These are phyloP conservation scores for Emydomyces testavorans DNA, from an alignment of 2,329 filamentous ascomycete genomes.

Conservation along the genomic window DNA sequence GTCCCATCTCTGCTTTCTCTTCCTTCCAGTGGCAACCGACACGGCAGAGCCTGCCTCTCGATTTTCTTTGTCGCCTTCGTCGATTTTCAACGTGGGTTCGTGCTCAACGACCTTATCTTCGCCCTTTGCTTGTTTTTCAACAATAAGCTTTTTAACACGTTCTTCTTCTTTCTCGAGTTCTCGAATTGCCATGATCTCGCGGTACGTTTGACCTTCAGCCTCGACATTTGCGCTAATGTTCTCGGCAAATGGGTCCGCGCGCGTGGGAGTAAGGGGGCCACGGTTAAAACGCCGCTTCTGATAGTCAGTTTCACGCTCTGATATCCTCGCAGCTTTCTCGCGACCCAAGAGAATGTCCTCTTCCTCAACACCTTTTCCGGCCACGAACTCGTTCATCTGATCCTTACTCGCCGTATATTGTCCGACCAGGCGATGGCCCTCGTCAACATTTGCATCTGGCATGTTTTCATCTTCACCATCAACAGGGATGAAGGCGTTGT, in stretches of 20 bases:
- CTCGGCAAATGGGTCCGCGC: conserved; percentile 72
- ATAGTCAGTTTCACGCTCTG: conserved; percentile 91
- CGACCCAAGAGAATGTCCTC: conserved; percentile 76
- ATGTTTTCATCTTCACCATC: conserved; percentile 68
- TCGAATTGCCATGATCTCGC: conserved; percentile 78
- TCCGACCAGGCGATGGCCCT: conserved; percentile 68
- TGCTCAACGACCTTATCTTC: conserved; percentile 51
- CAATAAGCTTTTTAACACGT: conserved; percentile 66
- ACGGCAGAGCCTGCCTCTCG: conserved; percentile 58
- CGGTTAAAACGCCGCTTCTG: conserved; percentile 92
- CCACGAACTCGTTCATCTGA: conserved; percentile 89
- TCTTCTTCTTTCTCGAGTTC: conserved; percentile 92
- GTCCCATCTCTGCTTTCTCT: conserved; percentile 95
- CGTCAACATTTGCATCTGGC: conserved; percentile 63
- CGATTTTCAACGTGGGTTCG: conserved; percentile 60
- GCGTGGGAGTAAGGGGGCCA: conserved; percentile 63
- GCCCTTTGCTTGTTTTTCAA: conserved; percentile 56
- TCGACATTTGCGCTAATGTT: conserved; percentile 57
- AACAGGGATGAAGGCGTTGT: conserved; percentile 77
- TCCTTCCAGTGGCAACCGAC: conserved; percentile 51
- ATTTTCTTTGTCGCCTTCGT: conserved; percentile 57
- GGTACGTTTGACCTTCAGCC: conserved; percentile 68
- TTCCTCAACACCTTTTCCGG: conserved; percentile 74
- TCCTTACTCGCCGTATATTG: conserved; percentile 90
- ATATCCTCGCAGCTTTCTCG: conserved; percentile 82